A percentile compares a stretch with the other conserved stretches of the same genome.
Conservation (phyloP, 1,139 yeast species). For the Candida sanyaensis region DNA sequence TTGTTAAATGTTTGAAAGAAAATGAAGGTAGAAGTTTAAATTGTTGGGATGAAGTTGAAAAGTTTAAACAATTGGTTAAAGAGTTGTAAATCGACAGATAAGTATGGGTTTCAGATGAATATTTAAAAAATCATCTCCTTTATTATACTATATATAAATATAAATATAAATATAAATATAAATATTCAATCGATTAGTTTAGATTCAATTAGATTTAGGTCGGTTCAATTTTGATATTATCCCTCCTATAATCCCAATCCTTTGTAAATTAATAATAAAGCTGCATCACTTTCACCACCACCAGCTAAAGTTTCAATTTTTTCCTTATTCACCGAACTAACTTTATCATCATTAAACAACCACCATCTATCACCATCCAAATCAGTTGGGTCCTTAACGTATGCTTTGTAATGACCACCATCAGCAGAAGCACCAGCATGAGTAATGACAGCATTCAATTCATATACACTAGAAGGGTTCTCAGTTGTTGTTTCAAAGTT, state of each 20-base stretch:
- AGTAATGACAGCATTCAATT: constrained; percentile 79
- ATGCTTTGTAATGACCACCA: constrained; percentile 95
- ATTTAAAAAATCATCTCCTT: background rate
- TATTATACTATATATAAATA: background rate
- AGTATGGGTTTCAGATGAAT: constrained; percentile 1
- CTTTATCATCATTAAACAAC: constrained; percentile 93
- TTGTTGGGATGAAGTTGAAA: constrained; percentile 85
- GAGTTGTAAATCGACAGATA: constrained; percentile 18
- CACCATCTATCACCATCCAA: constrained; percentile 79
- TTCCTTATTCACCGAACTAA: constrained; percentile 72
- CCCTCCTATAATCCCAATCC: constrained; percentile 59
- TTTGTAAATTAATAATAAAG: constrained; percentile 82
- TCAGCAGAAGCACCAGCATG: constrained; percentile 97
- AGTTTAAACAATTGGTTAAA: constrained; percentile 58
- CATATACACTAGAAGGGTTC: constrained; percentile 87
- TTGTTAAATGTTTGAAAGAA: constrained; percentile 64
- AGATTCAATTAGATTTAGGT: no score
- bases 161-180: background rate
- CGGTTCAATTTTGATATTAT: no score
- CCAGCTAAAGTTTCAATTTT: constrained; percentile 87
- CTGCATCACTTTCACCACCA: constrained; percentile 97
- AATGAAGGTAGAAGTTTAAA: constrained; percentile 77
- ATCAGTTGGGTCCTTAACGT: constrained; percentile 70
- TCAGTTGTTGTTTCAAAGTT: constrained; percentile 53
- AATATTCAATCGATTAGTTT: background rate